Conservation (phyloP, 169 alveolate species). For the Nephromyces sp. region DNA sequence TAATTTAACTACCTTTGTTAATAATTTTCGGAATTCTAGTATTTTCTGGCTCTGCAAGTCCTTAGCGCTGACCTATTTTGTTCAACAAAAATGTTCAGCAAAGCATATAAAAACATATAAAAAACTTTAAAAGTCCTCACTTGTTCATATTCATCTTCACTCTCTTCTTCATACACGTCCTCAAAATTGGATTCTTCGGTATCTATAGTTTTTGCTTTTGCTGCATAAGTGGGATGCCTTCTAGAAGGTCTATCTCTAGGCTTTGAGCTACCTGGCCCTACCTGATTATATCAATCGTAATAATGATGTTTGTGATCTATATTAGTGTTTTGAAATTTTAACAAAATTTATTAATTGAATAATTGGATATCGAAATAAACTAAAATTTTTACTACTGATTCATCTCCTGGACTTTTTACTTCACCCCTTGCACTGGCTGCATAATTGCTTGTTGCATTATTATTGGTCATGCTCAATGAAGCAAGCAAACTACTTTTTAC, state of each 20-base stretch:
- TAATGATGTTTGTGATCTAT: not conserved
- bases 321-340: not conserved
- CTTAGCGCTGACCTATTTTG: constrained; percentile 24
- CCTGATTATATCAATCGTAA: not conserved
- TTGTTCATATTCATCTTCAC: not conserved
- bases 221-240: not conserved
- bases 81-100: not conserved
- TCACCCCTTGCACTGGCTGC: no score
- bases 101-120: not conserved
- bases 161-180: not conserved
- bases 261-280: not conserved
- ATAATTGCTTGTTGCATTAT: no score
- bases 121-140: not conserved
- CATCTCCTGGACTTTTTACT: no score
- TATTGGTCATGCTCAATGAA: no score
- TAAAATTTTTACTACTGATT: no score
- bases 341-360: no score
- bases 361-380: no score
- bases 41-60: constrained; percentile 24
- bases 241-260: not conserved
- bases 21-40: constrained; percentile 11
- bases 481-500: not conserved
- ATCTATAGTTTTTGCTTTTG: not conserved
- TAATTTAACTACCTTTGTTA: constrained; percentile 26
- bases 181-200: not conserved